Percentiles rank a stretch among this genome's conserved stretches.
Conservation (phyloP, 176 grass and related monocot genomes). For the Carex littledalei region DNA sequence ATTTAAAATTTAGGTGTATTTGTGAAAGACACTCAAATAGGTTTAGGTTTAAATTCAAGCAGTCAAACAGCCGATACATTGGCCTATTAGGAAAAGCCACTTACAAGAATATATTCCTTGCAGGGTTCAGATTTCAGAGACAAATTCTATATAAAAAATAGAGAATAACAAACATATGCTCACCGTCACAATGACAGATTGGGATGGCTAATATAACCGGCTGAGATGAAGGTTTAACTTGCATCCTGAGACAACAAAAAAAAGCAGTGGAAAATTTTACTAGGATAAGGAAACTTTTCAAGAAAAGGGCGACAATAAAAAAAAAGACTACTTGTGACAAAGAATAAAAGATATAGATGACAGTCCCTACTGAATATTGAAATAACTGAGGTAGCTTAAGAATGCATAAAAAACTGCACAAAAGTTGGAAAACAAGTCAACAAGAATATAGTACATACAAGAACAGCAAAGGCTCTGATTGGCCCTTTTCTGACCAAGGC, state of each 20-base stretch:
- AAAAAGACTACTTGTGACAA: not conserved
- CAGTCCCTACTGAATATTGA: not conserved
- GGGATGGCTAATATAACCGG: constrained; percentile 82
- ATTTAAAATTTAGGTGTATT: not conserved
- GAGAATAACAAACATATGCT: constrained; percentile 25
- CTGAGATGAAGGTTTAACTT: constrained; percentile 84
- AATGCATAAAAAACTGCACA: not conserved
- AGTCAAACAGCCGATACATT: not conserved
- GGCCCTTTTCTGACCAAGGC: not conserved
- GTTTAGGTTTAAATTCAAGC: not conserved
- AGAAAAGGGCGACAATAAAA: not conserved
- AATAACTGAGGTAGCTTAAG: not conserved
- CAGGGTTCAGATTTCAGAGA: not conserved
- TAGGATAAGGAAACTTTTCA: not conserved
- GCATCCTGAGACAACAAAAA: constrained; percentile 52
- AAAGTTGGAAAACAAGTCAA: not conserved
- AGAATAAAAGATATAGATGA: not conserved
- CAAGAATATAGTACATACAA: not conserved
- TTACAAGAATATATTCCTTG: not conserved
- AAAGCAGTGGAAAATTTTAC: not conserved
- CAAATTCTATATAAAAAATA: not conserved
- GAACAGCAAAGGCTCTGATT: not conserved
- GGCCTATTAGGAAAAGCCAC: not conserved
- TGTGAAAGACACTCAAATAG: not conserved
- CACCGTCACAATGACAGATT: constrained; percentile 81